phyloP scores from a whole-genome alignment of 495 filamentous ascomycete species.

The Daldinia vernicosa region DNA sequence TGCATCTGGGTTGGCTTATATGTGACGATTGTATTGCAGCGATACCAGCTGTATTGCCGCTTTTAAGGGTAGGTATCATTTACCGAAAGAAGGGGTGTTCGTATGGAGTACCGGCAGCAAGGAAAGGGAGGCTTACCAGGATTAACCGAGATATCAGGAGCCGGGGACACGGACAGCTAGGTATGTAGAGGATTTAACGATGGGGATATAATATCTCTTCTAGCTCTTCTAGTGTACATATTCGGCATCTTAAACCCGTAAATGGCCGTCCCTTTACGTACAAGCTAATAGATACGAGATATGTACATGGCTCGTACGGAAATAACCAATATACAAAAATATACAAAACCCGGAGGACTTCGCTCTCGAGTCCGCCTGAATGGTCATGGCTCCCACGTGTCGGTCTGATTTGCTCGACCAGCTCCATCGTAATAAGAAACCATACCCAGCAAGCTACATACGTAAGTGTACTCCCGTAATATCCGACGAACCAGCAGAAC shows the following conservation, averaged over 20 bases:
- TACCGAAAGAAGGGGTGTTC: neutral
- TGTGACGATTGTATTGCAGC: neutral
- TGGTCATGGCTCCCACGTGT: conserved; percentile 21
- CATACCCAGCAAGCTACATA: neutral
- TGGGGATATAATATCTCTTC: neutral
- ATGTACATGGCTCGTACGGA: neutral
- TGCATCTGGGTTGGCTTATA: neutral
- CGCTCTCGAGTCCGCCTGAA: conserved; percentile 19
- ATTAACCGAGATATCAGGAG: conserved; percentile 9
- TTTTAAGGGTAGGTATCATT: conserved; percentile 2
- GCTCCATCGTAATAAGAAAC: conserved; percentile 10
- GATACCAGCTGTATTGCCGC: neutral
- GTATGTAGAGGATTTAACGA: neutral
- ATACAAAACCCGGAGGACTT: neutral
- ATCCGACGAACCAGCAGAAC: neutral
- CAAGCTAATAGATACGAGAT: neutral
- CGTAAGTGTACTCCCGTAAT: neutral
- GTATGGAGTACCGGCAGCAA: conserved; percentile 5
- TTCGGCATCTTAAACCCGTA: neutral
- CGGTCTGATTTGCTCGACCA: conserved; percentile 22
- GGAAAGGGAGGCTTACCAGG: neutral
- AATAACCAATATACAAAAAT: neutral
- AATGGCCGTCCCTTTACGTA: neutral
- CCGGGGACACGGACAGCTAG: neutral
- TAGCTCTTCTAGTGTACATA: neutral